phyloP scores from a whole-genome alignment of 352 stramenopile genomes.

The Pythium apleroticum region DNA sequence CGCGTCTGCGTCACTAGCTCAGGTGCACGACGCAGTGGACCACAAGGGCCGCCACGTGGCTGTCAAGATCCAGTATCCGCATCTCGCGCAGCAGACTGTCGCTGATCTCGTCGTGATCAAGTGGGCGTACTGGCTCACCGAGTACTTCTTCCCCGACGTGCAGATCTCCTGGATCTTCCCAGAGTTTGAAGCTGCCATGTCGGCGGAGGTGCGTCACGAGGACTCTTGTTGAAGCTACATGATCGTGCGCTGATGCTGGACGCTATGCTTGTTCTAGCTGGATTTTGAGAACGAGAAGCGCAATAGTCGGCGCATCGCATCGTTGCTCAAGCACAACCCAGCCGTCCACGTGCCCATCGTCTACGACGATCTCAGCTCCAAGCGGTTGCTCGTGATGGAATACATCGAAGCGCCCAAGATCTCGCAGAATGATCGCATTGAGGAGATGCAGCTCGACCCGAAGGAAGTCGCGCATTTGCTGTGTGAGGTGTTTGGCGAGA shows the following conservation, averaged over 20 bases:
- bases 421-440: constrained; percentile 87
- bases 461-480: constrained; percentile 85
- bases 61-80: constrained; percentile 96
- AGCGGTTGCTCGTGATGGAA: constrained; percentile 95
- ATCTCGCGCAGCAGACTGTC: constrained; percentile 78
- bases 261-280: constrained; percentile 35
- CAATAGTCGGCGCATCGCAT: constrained; percentile 71
- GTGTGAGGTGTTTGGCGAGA: constrained; percentile 93
- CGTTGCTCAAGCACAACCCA: constrained; percentile 52
- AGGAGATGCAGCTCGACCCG: constrained; percentile 72
- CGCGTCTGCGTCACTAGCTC: constrained; percentile 94
- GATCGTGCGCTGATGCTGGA: neutral
- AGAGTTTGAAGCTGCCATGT: constrained; percentile 89
- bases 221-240: neutral
- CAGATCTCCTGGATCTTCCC: constrained; percentile 94
- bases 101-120: constrained; percentile 77
- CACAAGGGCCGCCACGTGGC: constrained; percentile 88
- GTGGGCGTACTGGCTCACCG: constrained; percentile 51
- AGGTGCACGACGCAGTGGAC: constrained; percentile 94
- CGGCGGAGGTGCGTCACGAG: constrained; percentile 48
- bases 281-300: constrained; percentile 85
- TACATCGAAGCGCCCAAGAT: constrained; percentile 96
- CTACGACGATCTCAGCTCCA: constrained; percentile 85
- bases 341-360: constrained; percentile 83
- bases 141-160: constrained; percentile 91